Percentiles rank a stretch among this genome's conserved stretches.
Conservation (phyloP, 805 yeast genomes). For the Ascoidea asiatica region DNA sequence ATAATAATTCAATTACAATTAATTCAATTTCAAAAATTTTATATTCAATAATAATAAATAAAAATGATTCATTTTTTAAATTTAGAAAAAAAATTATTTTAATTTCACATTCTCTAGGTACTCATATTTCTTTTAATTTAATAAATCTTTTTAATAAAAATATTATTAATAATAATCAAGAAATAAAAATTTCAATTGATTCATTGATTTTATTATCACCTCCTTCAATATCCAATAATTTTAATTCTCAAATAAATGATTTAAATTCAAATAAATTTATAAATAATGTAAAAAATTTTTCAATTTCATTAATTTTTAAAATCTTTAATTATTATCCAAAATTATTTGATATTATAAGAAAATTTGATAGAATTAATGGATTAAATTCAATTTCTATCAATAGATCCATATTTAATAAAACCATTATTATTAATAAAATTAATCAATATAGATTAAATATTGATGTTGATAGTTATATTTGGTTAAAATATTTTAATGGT, state of each 20-base stretch:
- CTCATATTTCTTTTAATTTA: constrained; percentile 36
- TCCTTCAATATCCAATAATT: constrained; percentile 18
- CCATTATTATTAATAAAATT: constrained; percentile 32
- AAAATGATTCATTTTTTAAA: no score
- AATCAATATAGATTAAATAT: constrained; percentile 62
- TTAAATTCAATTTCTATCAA: constrained; percentile 44
- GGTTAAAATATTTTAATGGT: constrained; percentile 40
- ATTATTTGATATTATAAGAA: constrained; percentile 41
- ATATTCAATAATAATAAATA: constrained; percentile 5
- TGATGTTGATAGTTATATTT: constrained; percentile 40
- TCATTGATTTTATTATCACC: constrained; percentile 35
- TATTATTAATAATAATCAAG: neutral
- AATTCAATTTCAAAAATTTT: constrained; percentile 6
- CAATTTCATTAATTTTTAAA: neutral
- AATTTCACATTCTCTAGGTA: constrained; percentile 69
- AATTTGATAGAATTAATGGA: constrained; percentile 51
- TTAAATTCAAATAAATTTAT: neutral
- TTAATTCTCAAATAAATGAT: neutral
- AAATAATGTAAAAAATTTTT: neutral
- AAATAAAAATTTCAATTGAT: constrained; percentile 22
- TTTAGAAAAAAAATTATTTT: constrained; percentile 26
- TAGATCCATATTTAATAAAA: no score
- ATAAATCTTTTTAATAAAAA: constrained; percentile 18
- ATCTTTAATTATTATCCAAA: constrained; percentile 2
- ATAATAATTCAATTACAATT: constrained; percentile 9